Conservation (phyloP, 306 rosid genomes). For the Acacia acuminata region DNA sequence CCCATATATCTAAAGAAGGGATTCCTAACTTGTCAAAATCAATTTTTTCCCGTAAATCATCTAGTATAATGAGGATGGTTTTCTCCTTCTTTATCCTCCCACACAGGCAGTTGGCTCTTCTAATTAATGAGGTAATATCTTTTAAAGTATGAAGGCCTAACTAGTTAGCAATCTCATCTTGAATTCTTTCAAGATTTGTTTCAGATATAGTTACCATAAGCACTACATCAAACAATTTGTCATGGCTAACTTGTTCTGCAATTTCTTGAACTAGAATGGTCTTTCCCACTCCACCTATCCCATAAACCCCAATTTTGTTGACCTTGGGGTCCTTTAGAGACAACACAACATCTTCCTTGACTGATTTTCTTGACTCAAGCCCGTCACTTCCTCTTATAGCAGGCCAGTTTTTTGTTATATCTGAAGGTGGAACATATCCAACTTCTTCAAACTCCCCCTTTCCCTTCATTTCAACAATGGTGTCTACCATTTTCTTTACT, state of each 20-base stretch:
- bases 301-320: neutral
- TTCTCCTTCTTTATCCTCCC: neutral
- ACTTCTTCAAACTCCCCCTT: neutral
- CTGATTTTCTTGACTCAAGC: neutral
- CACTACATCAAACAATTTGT: slow-evolving; percentile 1
- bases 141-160: neutral
- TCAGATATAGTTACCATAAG: neutral
- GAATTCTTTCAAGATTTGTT: neutral
- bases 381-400: neutral
- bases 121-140: neutral
- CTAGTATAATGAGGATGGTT: neutral
- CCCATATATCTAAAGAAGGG: neutral
- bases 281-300: slow-evolving; percentile 8
- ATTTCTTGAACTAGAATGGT: neutral
- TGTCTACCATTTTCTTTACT: neutral
- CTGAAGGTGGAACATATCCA: neutral
- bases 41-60: neutral
- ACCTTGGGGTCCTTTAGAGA: neutral
- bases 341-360: too few relatives aligned
- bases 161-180: neutral
- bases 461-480: neutral
- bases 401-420: too few relatives aligned
- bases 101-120: neutral
- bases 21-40: neutral
- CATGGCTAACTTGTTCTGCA: neutral